Conservation (phyloP, 2,329 filamentous ascomycete species). For the Gnomoniopsis smithogilvyi region DNA sequence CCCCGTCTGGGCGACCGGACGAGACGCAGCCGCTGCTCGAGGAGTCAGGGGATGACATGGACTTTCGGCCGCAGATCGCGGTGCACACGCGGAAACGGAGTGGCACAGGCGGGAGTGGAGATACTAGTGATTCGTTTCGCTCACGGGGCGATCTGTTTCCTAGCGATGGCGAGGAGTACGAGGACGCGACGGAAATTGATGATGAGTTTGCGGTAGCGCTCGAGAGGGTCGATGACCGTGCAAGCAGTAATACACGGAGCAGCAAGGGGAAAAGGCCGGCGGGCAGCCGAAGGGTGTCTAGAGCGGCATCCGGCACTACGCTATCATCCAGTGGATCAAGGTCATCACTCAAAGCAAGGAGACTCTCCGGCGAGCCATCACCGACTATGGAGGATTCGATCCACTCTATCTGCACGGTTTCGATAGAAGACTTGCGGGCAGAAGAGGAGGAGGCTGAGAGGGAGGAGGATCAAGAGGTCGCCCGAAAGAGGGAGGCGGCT, state of each 20-base stretch:
- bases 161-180: slow-evolving; percentile 80
- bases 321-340: slow-evolving; percentile 40
- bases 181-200: slow-evolving; percentile 88
- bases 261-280: slow-evolving; percentile 57
- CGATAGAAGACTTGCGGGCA: slow-evolving; percentile 48
- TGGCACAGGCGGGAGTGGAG: slow-evolving; percentile 73
- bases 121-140: slow-evolving; percentile 80
- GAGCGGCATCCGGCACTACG: slow-evolving; percentile 58
- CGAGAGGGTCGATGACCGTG: slow-evolving; percentile 70
- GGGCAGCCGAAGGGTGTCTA: slow-evolving; percentile 32
- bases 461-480: slow-evolving; percentile 52
- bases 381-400: slow-evolving; percentile 35
- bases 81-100: slow-evolving; percentile 60
- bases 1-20: slow-evolving; percentile 35
- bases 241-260: slow-evolving; percentile 61
- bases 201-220: slow-evolving; percentile 88
- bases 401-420: slow-evolving; percentile 35
- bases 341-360: slow-evolving; percentile 24
- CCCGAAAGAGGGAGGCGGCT: slow-evolving; percentile 51
- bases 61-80: slow-evolving; percentile 23
- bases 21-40: slow-evolving; percentile 70
- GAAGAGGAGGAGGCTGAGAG: slow-evolving; percentile 44
- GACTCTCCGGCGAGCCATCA: slow-evolving; percentile 24
- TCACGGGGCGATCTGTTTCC: slow-evolving; percentile 89
- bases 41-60: slow-evolving; percentile 49